Conservation (phyloP, 257 asterid genomes). For the Salvia rosmarinus region DNA sequence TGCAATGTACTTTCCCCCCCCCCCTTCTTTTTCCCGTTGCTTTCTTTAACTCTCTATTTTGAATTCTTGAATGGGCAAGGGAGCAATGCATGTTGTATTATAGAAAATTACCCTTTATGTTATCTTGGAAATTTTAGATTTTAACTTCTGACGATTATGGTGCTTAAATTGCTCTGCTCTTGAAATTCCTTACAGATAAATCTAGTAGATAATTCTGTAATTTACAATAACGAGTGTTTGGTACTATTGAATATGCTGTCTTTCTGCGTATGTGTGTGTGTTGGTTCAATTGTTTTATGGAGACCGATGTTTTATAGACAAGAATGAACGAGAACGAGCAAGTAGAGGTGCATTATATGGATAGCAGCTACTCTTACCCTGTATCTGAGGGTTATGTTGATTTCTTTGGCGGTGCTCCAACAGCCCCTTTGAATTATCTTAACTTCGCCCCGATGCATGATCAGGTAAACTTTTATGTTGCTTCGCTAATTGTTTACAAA, state of each 20-base stretch:
- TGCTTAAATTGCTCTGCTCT: slow-evolving; percentile 4
- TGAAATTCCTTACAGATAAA: slow-evolving; percentile 13
- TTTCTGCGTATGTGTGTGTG: too few relatives aligned
- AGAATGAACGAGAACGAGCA: slow-evolving; percentile 64
- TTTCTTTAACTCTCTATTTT: slow-evolving; percentile 7
- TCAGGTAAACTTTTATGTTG: slow-evolving; percentile 49
- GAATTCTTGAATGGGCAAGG: not conserved
- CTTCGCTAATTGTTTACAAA: not conserved
- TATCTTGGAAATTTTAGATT: not conserved
- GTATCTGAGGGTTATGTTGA: slow-evolving; percentile 53
- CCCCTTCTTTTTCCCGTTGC: too few relatives aligned
- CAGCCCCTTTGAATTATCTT: slow-evolving; percentile 55
- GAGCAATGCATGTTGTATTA: not conserved
- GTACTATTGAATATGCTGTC: too few relatives aligned
- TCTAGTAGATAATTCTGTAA: not conserved
- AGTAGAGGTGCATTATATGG: slow-evolving; percentile 58
- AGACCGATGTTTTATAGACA: slow-evolving; percentile 10
- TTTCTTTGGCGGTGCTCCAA: slow-evolving; percentile 53
- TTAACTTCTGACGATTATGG: not conserved
- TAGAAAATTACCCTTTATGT: not conserved
- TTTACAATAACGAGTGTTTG: not conserved
- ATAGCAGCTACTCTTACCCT: slow-evolving; percentile 58
- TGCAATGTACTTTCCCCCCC: not conserved
- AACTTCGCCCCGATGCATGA: slow-evolving; percentile 54
- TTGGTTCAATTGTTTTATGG: slow-evolving; percentile 24